Conservation (phyloP, 192 early-diverging fungal species). For the Coemansia sp. region DNA sequence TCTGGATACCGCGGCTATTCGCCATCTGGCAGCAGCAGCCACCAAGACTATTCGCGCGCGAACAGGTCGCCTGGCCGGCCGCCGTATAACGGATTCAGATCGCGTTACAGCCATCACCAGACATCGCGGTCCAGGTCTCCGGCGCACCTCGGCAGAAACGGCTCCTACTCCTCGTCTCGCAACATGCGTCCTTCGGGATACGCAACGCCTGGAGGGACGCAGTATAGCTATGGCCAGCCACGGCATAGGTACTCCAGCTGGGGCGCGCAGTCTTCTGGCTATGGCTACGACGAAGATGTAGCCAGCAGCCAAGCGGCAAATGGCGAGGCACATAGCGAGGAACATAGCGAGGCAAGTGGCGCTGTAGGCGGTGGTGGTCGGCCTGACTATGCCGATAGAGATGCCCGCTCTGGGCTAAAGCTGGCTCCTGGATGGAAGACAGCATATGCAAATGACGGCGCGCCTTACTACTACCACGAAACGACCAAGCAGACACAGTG, state of each 20-base stretch:
- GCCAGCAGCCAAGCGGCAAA: background rate
- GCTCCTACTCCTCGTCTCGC: conserved; percentile 18
- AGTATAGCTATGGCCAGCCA: background rate
- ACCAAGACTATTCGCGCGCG: conserved; percentile 10
- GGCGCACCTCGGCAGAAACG: conserved; percentile 1
- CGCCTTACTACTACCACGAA: conserved; percentile 53
- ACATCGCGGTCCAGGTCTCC: conserved; percentile 41
- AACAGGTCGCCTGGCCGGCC: conserved; percentile 24
- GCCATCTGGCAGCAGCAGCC: background rate
- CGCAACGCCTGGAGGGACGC: conserved; percentile 3
- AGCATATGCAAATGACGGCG: conserved; percentile 32
- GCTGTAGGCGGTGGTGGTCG: conserved; percentile 1
- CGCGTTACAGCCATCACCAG: conserved; percentile 16
- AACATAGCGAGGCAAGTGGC: background rate
- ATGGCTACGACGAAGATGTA: background rate
- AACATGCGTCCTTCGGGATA: conserved; percentile 14
- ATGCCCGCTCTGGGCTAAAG: background rate
- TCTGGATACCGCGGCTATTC: conserved; percentile 14
- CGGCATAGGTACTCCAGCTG: conserved; percentile 24
- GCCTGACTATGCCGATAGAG: background rate
- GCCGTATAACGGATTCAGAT: conserved; percentile 12
- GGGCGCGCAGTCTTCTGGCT: conserved; percentile 6
- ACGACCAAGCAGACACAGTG: conserved; percentile 48
- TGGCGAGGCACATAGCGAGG: background rate
- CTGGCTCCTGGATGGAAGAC: conserved; percentile 50